Evolutionary conservation across 768 basidiomycete genomes (phyloP), one percentile per base, ranked within the genome.

Genomic region (Mycena galericulata): DNA sequence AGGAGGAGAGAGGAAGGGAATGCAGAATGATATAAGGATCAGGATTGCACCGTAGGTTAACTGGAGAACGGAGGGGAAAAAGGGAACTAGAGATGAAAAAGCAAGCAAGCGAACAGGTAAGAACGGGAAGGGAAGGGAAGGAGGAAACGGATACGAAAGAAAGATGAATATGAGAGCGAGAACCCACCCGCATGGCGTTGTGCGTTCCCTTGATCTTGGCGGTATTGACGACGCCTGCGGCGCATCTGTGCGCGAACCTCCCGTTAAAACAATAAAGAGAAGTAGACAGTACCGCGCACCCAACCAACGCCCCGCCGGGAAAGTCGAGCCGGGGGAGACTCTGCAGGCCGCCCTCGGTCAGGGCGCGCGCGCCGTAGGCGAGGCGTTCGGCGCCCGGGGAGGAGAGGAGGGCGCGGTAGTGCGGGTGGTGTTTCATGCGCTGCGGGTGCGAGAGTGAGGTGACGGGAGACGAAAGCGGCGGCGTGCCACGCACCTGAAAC

Each of bases 121-220:
- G n/a, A n/a, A n/a, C n/a, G n/a, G n/a, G n/a, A n/a, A n/a, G 34
- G 18, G 8, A 15, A 30, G 24, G 36, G 53, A 14, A 1, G n/a
- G 11, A 53, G 4, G n/a, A 14, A 36, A 53, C n/a, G 51, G 20
- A 32, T 18, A 34, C 30, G 45, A 46, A 22, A 36, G 34, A 6
- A 36, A 36, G 34, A 36, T 46, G 24, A 46, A 46, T 22, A 22
- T 8, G 45, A 24, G 26, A 29, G 9, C 12, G 41, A 51, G 10
- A 20, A 43, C 67, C 12, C 47, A 72, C 70, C 54, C 70, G 97
- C 98, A 99, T 99, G 3, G 97, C 96, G 67, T 97, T 99, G 77
- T 99, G 98, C 0, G 97, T 97, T 17, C 97, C 97, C 77, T 99
- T 99, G 81, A 99, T 99, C 81, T 98, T 99, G 17, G 97, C 92